Evolutionary conservation across 805 yeast species (phyloP), one percentile per base, ranked within the genome.

Genomic region (Lipomyces yamanashiensis): DNA sequence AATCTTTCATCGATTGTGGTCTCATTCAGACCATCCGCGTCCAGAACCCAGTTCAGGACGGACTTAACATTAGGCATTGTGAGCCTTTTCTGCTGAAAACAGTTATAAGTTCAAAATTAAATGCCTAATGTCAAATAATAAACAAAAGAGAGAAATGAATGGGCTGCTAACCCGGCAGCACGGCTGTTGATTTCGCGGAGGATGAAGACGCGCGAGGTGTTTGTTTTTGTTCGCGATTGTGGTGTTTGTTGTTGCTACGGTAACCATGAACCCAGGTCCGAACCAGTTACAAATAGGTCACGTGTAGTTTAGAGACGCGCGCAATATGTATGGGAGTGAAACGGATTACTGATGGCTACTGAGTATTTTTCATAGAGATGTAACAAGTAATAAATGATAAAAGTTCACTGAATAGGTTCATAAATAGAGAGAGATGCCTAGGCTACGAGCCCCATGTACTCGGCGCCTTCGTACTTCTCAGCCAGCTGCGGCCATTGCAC

Each of bases 401-500:
- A 28, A 2, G 28, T 28, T 28, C 28, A 28, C 5, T 28, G 5
- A 5, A 28, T 28, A 28, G 28, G 28, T 28, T 28, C 28, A 28
- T 7, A 21, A 47, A 23, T 23, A 47, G 10, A 23, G 2, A 12
- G 37, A 47, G 17, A 3, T 34, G 15, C 40, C 12, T 74, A 90
- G 0, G 90, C 91, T 53, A 93, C 77, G 8, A 91, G 81, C 0
- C 98, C 98, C 71, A 84, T 80, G 73, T 84, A 91, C 71, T 90
- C 96, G 0, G 90, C 84, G 21, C 54, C 44, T 61, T 90, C 75
- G 71, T 85, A 86, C 59, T 74, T 72, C 21, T 71, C 66, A 7
- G 81, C 79, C 60, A 95, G 78, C 34, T 80, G 79, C 34, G 84
- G 84, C 99, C 99, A 95, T 74, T 95, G 99, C 8, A 95, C 98